Evolutionary conservation across 352 stramenopile genomes (phyloP).

Genomic region (Elongisporangium senticosum): DNA sequence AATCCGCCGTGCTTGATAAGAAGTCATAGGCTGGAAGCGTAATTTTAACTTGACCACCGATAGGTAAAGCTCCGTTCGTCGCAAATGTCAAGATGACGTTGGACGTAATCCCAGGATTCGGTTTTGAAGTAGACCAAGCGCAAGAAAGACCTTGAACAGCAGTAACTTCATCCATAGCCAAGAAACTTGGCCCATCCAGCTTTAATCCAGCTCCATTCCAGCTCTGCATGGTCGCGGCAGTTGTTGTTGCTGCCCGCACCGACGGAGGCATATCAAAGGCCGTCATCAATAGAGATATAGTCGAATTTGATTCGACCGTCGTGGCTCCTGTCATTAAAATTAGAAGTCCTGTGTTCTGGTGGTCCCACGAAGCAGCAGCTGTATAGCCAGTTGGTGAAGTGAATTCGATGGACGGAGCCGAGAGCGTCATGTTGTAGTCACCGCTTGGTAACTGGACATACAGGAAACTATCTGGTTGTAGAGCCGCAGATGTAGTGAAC

Average conservation of each 20-base stretch:
- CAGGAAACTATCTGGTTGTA: constrained; percentile 29
- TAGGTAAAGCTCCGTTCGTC: constrained; percentile 37
- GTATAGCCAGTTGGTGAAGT: constrained; percentile 10
- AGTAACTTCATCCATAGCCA: constrained; percentile 29
- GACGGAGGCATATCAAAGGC: constrained; percentile 46
- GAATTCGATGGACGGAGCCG: constrained; percentile 20
- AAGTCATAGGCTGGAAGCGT: constrained; percentile 33
- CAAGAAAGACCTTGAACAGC: constrained; percentile 29
- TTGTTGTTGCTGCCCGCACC: constrained; percentile 15
- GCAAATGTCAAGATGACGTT: constrained; percentile 34
- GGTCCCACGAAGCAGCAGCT: constrained; percentile 36
- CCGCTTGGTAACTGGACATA: constrained; percentile 26
- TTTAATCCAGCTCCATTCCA: constrained; percentile 31
- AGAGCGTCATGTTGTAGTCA: constrained; percentile 32
- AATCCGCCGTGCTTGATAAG: constrained; percentile 12
- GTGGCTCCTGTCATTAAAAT: constrained; percentile 26
- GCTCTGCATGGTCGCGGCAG: constrained; percentile 32
- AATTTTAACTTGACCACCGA: constrained; percentile 30
- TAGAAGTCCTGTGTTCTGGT: constrained; percentile 19
- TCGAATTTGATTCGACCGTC: constrained; percentile 21
- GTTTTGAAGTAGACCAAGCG: constrained; percentile 28
- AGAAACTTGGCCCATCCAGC: constrained; percentile 28
- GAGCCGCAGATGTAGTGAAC: constrained; percentile 42
- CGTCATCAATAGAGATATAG: constrained; percentile 27
- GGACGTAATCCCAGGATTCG: constrained; percentile 43